A percentile compares a stretch with the other conserved stretches of the same genome.
These are phyloP conservation scores for Polyplosphaeria fusca DNA, from an alignment of 495 filamentous ascomycete species.

Conservation along the genomic window DNA sequence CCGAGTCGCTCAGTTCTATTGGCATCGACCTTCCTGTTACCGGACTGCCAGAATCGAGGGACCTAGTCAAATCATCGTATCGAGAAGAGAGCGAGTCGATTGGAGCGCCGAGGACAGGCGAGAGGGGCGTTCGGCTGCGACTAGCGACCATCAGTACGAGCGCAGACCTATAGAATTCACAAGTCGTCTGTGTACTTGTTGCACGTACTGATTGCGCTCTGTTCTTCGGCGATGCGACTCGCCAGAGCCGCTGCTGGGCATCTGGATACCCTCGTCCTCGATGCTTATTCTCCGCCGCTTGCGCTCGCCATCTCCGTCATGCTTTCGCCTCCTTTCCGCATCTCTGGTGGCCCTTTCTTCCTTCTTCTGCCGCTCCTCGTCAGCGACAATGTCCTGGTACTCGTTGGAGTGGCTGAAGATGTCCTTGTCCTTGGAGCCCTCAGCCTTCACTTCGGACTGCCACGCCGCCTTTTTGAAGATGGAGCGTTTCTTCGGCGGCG, in stretches of 20 bases:
- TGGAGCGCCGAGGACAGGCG: neutral
- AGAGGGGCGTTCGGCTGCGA: slow-evolving; percentile 11
- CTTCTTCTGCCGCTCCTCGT: slow-evolving; percentile 17
- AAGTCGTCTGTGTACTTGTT: neutral
- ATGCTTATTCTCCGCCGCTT: neutral
- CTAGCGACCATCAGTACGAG: neutral
- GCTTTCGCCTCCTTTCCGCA: neutral
- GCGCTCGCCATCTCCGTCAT: slow-evolving; percentile 10
- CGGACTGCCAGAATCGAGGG: too few relatives aligned
- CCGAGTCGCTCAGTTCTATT: slow-evolving; percentile 18
- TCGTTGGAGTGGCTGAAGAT: slow-evolving; percentile 29
- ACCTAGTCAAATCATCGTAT: too few relatives aligned
- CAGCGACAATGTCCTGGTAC: slow-evolving; percentile 22
- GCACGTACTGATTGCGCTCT: slow-evolving; percentile 19
- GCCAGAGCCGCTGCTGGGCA: neutral
- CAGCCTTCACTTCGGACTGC: slow-evolving; percentile 15
- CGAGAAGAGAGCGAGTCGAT: slow-evolving; percentile 13
- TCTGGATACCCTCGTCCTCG: slow-evolving; percentile 9
- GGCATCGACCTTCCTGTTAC: neutral
- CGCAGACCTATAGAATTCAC: neutral
- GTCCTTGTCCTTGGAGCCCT: slow-evolving; percentile 15
- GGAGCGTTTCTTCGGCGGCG: slow-evolving; percentile 24
- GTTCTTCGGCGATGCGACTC: neutral
- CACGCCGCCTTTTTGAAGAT: slow-evolving; percentile 32
- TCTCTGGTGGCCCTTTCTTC: slow-evolving; percentile 3